Evolutionary conservation across 2,329 filamentous ascomycete genomes (phyloP), one percentile per base, ranked within the genome.

Genomic region (Fusarium pseudoanthophilum): DNA sequence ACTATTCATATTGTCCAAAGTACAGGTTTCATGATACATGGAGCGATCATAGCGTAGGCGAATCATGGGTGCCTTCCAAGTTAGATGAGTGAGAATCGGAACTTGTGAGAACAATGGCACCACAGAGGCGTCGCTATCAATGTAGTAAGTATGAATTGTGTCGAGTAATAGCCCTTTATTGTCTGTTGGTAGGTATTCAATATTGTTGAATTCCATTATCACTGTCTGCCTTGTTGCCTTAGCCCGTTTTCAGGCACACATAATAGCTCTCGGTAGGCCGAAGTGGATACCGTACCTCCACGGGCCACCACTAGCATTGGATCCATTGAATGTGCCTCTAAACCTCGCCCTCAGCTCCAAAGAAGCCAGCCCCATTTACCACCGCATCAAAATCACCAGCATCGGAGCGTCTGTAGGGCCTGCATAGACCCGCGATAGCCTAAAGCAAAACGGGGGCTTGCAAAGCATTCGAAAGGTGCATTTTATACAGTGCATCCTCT

Each of bases 161-260:
- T 28, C 20, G 21, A 56, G 28, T 28, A 34, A 28, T 62, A 32
- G 14, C 32, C 7, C 42, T 32, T 48, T 15, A 24, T 56, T 40
- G 9, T 20, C 16, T 34, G 24, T 58, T 34, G 24, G 4, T 11
- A 24, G 24, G 4, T 11, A 24, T 45, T 78, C 49, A 55, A 28
- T 40, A 55, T 40, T 55, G 40, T 30, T 20, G 32, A 36, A 52
- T 49, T 51, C 20, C 30, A 34, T 49, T 21, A 28, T 18, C 14
- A 59, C 28, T 58, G 24, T 79, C 74, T 75, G 81, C 80, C 78
- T 80, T 80, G 75, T 76, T 77, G 80, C 80, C 79, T 81, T 73
- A 77, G 24, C 60, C 63, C 53, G 62, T 68, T 78, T 78, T 78
- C 74, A 73, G 78, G 79, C 71, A 78, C 71, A 68, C 51, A 70